These are phyloP conservation scores for Astrephomene gubernaculifera DNA, from an alignment of 139 green algal species.

Conservation along the genomic window DNA sequence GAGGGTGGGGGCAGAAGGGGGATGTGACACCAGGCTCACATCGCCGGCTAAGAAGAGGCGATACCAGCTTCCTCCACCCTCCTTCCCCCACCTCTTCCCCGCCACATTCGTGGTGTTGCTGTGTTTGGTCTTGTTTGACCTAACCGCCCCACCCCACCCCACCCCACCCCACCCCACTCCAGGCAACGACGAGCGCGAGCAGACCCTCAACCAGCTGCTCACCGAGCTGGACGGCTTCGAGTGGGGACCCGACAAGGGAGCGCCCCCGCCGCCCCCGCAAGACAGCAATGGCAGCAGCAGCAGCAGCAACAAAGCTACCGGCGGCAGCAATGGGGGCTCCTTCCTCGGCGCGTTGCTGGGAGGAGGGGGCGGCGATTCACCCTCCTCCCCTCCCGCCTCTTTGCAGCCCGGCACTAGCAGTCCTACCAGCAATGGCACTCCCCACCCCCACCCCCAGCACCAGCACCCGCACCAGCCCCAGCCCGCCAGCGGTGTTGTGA, in stretches of 20 bases:
- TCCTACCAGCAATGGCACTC: no score
- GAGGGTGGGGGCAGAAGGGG: neutral
- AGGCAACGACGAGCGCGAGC: constrained; percentile 97
- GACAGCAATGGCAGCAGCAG: no score
- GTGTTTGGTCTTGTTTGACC: neutral
- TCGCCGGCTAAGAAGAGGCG: no score
- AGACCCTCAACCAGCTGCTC: constrained; percentile 87
- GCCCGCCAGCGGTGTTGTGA: constrained; percentile 64
- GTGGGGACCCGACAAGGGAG: constrained; percentile 9
- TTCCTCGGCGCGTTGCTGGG: constrained; percentile 74
- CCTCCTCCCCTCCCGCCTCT: no score
- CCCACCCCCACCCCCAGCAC: no score
- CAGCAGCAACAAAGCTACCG: no score
- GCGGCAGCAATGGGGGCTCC: no score
- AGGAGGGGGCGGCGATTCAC: constrained; percentile 66
- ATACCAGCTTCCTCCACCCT: no score
- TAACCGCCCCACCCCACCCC: neutral
- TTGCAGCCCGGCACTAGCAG: no score
- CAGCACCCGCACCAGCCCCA: no score
- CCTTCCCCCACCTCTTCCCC: neutral
- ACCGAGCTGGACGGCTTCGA: constrained; percentile 96
- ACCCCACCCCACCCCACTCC: neutral
- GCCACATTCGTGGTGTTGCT: neutral
- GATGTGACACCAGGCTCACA: no score
- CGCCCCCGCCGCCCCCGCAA: neutral